Evolutionary conservation across 441 rosid genomes (phyloP).

Genomic region (Sinapis alba): DNA sequence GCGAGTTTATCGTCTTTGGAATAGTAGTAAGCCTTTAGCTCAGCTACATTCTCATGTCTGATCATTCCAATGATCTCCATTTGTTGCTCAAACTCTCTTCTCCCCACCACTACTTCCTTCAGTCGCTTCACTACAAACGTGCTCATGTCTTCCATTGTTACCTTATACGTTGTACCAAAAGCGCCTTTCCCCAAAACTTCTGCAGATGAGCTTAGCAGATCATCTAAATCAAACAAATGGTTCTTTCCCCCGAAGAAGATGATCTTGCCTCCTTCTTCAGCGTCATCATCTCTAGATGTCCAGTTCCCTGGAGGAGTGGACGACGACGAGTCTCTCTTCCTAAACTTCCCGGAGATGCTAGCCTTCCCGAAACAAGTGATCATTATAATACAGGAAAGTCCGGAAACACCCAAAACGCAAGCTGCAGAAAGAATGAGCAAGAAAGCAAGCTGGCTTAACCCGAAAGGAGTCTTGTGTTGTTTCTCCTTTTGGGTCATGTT

Average conservation of each 20-base stretch:
- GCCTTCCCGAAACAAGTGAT: slow-evolving; percentile 56
- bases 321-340: slow-evolving; percentile 55
- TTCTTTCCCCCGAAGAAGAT: slow-evolving; percentile 69
- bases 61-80: slow-evolving; percentile 70
- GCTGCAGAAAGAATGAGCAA: slow-evolving; percentile 54
- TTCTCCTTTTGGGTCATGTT: slow-evolving; percentile 33
- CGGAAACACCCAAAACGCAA: slow-evolving; percentile 49
- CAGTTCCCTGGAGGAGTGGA: slow-evolving; percentile 54
- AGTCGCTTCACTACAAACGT: slow-evolving; percentile 75
- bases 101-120: slow-evolving; percentile 63
- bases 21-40: slow-evolving; percentile 77
- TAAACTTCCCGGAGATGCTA: slow-evolving; percentile 50
- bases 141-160: slow-evolving; percentile 74
- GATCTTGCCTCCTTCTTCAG: slow-evolving; percentile 49
- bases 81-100: slow-evolving; percentile 82
- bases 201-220: slow-evolving; percentile 86
- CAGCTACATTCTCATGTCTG: slow-evolving; percentile 65
- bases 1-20: slow-evolving; percentile 88
- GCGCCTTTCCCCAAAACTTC: slow-evolving; percentile 83
- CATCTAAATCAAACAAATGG: slow-evolving; percentile 74
- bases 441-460: slow-evolving; percentile 54
- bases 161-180: slow-evolving; percentile 78
- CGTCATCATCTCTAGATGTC: slow-evolving; percentile 56
- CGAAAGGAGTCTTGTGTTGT: slow-evolving; percentile 51
- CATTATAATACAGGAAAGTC: slow-evolving; percentile 48